Evolutionary conservation across 371 early-diverging fungal species (phyloP), one percentile per base, ranked within the genome.

Genomic region (Lichtheimia corymbifera): DNA sequence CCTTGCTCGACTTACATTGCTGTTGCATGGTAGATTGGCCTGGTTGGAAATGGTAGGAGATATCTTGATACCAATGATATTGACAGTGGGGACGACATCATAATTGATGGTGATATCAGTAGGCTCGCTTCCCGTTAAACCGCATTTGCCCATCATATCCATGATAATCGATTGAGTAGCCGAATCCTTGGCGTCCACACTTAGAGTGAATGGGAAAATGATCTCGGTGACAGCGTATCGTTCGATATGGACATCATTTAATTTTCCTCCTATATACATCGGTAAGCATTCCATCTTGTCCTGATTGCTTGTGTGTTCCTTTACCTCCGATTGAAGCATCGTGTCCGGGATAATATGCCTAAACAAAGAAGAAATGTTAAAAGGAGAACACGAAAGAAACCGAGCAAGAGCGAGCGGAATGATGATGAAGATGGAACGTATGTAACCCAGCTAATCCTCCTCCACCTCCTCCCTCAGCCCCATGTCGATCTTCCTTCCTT

Each of bases 261-360:
- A 40, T 12, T 68, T 56, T n/a, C n/a, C n/a, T n/a, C n/a, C n/a
- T n/a, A n/a, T n/a, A n/a, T n/a, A n/a, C n/a, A n/a, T n/a, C n/a
- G n/a, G n/a, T n/a, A n/a, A n/a, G n/a, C n/a, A n/a, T n/a, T n/a
- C n/a, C n/a, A n/a, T n/a, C n/a, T n/a, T n/a, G n/a, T n/a, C n/a
- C n/a, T n/a, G n/a, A n/a, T n/a, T n/a, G n/a, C n/a, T n/a, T n/a
- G n/a, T n/a, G n/a, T n/a, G n/a, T n/a, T n/a, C n/a, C n/a, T n/a
- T n/a, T n/a, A n/a, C n/a, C n/a, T n/a, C n/a, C n/a, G n/a, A n/a
- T n/a, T n/a, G n/a, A n/a, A n/a, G n/a, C n/a, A n/a, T n/a, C n/a
- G n/a, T n/a, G n/a, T n/a, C n/a, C n/a, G n/a, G 86, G 86, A 54
- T 85, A 85, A 62, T 79, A 85, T 11, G 83, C 86, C 86, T 85